Evolutionary conservation across 371 early-diverging fungal genomes (phyloP).

Genomic region (Dinochytrium kinnereticum): DNA sequence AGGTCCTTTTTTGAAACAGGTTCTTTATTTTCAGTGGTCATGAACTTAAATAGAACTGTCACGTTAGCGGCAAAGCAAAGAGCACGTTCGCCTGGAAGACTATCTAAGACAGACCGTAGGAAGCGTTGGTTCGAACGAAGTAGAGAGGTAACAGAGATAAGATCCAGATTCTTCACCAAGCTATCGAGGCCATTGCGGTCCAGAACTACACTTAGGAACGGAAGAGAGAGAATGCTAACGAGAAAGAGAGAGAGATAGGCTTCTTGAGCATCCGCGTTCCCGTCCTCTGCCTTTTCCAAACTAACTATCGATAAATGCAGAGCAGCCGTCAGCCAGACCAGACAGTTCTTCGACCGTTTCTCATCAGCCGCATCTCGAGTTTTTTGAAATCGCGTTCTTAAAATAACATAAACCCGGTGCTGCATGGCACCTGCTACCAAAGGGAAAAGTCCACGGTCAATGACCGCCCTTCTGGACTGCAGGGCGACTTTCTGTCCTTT

Average conservation of each 20-base stretch:
- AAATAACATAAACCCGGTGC: not conserved
- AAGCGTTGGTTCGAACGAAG: not conserved
- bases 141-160: not conserved
- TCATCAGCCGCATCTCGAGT: not conserved
- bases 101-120: not conserved
- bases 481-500: not conserved
- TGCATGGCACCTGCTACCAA: not conserved
- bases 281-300: not conserved
- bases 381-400: not conserved
- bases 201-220: conserved; percentile 20
- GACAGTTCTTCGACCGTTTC: conserved; percentile 2
- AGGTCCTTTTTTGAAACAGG: conserved; percentile 40
- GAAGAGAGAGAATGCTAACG: conserved; percentile 17
- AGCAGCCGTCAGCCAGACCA: conserved; percentile 32
- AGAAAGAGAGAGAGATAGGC: conserved; percentile 5
- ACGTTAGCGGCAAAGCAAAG: conserved; percentile 66
- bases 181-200: conserved; percentile 21
- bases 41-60: conserved; percentile 43
- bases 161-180: not conserved
- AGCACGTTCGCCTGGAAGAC: conserved; percentile 55
- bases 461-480: not conserved
- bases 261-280: not conserved
- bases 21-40: conserved; percentile 14
- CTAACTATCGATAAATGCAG: conserved; percentile 17
- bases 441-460: conserved; percentile 1